phyloP scores from a whole-genome alignment of 805 yeast genomes.

The Wickerhamiella vanderwaltii region DNA sequence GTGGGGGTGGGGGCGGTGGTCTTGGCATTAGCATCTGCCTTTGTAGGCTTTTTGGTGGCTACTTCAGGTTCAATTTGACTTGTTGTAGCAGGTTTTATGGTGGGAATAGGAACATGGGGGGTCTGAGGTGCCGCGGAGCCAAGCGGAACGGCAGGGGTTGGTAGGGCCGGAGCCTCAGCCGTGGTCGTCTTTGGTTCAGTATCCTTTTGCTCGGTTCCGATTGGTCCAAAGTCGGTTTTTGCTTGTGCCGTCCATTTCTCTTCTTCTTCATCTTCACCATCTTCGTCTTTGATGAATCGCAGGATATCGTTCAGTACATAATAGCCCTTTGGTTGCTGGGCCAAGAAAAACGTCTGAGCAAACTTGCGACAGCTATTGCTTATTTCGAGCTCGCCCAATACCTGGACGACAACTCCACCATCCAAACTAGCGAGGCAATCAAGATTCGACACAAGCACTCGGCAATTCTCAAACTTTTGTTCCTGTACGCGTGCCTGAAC shows the following conservation, averaged over 20 bases:
- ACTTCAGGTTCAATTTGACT: not conserved
- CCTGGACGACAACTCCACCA: conserved; percentile 29
- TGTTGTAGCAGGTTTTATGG: not conserved
- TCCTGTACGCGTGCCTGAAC: conserved; percentile 24
- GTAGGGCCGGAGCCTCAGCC: conserved; percentile 8
- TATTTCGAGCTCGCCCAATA: conserved; percentile 31
- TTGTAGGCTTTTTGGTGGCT: not conserved
- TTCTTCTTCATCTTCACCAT: conserved; percentile 18
- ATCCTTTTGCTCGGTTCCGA: not conserved
- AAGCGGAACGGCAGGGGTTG: conserved; percentile 9
- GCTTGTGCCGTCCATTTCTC: not conserved
- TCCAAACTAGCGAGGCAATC: conserved; percentile 27
- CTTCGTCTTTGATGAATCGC: conserved; percentile 28
- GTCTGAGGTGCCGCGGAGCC: conserved; percentile 8
- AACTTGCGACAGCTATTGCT: conserved; percentile 27
- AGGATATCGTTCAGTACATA: conserved; percentile 31
- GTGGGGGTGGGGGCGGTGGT: conserved; percentile 6
- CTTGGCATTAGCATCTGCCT: not conserved
- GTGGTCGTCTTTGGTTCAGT: conserved; percentile 13
- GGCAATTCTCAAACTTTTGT: conserved; percentile 27
- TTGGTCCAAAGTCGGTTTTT: conserved; percentile 14
- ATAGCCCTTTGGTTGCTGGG: conserved; percentile 23
- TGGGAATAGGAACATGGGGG: not conserved
- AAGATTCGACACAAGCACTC: conserved; percentile 29
- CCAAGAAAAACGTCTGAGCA: conserved; percentile 31